Evolutionary conservation across 768 basidiomycete genomes (phyloP).

Genomic region (Lactarius akahatsu): DNA sequence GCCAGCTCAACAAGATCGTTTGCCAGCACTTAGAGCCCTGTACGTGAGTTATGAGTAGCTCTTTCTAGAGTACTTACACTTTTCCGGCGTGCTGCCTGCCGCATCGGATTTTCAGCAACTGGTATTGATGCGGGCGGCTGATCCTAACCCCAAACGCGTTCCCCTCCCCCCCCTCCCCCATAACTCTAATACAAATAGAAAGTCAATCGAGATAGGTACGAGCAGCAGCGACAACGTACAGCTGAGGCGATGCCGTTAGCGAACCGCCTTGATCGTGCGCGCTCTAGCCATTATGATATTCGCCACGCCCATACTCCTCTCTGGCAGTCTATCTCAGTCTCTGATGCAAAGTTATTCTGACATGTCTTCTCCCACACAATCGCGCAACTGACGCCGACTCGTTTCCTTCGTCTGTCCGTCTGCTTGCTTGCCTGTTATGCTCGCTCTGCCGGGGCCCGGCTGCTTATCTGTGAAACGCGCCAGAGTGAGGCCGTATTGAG

Average conservation of each 20-base stretch:
- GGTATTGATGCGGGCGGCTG: not conserved
- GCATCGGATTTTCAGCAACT: not conserved
- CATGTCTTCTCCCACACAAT: not conserved
- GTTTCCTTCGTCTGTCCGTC: not conserved
- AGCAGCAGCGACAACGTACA: not conserved
- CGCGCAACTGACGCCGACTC: not conserved
- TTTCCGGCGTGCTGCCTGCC: not conserved
- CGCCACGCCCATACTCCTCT: not conserved
- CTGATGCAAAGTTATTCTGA: not conserved
- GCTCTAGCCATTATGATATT: not conserved
- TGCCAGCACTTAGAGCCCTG: not conserved
- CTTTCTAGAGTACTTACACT: not conserved
- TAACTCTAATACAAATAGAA: not conserved
- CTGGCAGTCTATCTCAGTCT: not conserved
- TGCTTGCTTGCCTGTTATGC: not conserved
- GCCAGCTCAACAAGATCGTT: not conserved
- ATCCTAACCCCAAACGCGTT: conserved; percentile 5
- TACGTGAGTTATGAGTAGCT: not conserved
- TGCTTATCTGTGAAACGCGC: not conserved
- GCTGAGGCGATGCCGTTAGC: not conserved
- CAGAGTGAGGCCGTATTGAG: not conserved
- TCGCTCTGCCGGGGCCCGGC: not conserved
- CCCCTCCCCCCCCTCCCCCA: not conserved
- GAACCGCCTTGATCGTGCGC: not conserved
- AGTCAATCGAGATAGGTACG: not conserved